Conservation (phyloP, 208 protist genomes). For the Herpetomonas tarakana region DNA sequence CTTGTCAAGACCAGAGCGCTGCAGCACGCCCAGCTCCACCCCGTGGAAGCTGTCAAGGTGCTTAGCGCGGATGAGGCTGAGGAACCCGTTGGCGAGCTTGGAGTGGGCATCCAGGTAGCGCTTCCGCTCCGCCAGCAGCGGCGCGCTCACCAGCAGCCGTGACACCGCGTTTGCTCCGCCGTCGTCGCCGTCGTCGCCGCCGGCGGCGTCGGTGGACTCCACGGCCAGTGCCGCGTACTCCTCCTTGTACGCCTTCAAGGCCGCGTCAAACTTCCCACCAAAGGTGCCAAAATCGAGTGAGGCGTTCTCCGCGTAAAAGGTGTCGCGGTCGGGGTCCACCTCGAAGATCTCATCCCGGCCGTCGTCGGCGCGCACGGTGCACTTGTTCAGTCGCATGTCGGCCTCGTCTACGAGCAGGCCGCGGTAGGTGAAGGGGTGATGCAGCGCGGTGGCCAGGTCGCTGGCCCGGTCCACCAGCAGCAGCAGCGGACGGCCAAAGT, state of each 20-base stretch:
- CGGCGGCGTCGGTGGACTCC: constrained; percentile 14
- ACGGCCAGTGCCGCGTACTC: constrained; percentile 65
- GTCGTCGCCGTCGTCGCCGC: constrained; percentile 31
- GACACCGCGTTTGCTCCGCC: constrained; percentile 71
- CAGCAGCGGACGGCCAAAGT: constrained; percentile 66
- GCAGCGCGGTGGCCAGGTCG: constrained; percentile 78
- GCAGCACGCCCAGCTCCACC: constrained; percentile 71
- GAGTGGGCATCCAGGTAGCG: constrained; percentile 82
- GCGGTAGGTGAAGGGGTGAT: constrained; percentile 90
- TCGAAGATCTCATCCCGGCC: constrained; percentile 69
- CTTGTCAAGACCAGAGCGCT: constrained; percentile 59
- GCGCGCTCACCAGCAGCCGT: constrained; percentile 67
- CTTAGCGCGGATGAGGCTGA: constrained; percentile 56
- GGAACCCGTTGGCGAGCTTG: constrained; percentile 71
- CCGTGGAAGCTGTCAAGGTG: constrained; percentile 84
- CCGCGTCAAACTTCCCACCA: constrained; percentile 61
- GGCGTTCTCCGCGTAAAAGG: constrained; percentile 71
- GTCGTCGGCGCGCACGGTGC: constrained; percentile 35
- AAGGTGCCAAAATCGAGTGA: constrained; percentile 68
- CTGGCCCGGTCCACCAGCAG: constrained; percentile 77
- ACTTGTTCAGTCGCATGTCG: constrained; percentile 85
- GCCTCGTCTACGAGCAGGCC: constrained; percentile 76
- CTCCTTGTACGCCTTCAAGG: constrained; percentile 65
- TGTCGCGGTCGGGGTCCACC: constrained; percentile 81
- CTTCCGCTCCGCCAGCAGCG: constrained; percentile 78